Evolutionary conservation across 371 early-diverging fungal species (phyloP).

Genomic region (Funneliformis caledonium): DNA sequence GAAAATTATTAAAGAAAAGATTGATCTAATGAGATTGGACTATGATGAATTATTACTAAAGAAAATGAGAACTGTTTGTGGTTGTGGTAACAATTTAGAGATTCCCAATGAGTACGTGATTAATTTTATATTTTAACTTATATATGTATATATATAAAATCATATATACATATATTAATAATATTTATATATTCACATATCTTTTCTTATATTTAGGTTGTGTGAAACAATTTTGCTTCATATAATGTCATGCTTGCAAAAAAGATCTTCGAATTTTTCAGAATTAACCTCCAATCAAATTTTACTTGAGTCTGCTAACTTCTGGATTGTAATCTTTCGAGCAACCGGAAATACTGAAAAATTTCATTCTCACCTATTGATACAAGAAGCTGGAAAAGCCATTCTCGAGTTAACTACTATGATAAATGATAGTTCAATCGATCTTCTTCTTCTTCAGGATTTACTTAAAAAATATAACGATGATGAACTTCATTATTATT

Average conservation of each 20-base stretch:
- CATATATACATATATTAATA: too few relatives aligned
- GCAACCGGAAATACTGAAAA: slow-evolving; percentile 19
- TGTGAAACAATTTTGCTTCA: slow-evolving; percentile 28
- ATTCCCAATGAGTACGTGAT: slow-evolving; percentile 33
- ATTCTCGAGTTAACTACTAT: slow-evolving; percentile 1
- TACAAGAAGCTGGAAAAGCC: slow-evolving; percentile 1
- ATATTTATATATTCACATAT: neutral
- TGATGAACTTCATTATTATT: slow-evolving; percentile 9
- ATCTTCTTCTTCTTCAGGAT: slow-evolving; percentile 1
- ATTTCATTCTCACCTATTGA: slow-evolving; percentile 4
- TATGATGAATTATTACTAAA: slow-evolving; percentile 12
- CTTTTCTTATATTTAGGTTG: slow-evolving; percentile 9
- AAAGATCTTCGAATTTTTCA: neutral
- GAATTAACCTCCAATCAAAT: neutral
- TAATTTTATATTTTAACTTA: neutral
- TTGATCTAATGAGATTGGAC: neutral
- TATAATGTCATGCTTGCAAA: neutral
- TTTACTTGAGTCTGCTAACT: slow-evolving; percentile 16
- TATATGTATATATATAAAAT: too few relatives aligned
- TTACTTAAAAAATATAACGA: slow-evolving; percentile 7
- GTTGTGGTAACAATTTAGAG: slow-evolving; percentile 3
- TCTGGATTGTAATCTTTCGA: slow-evolving; percentile 24
- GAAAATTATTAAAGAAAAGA: slow-evolving; percentile 2
- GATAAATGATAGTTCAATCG: slow-evolving; percentile 9
- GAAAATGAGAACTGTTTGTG: slow-evolving; percentile 15